A percentile compares a stretch with the other conserved stretches of the same genome.
These are phyloP conservation scores for Senna siamea DNA, from an alignment of 306 rosid genomes.

Conservation along the genomic window DNA sequence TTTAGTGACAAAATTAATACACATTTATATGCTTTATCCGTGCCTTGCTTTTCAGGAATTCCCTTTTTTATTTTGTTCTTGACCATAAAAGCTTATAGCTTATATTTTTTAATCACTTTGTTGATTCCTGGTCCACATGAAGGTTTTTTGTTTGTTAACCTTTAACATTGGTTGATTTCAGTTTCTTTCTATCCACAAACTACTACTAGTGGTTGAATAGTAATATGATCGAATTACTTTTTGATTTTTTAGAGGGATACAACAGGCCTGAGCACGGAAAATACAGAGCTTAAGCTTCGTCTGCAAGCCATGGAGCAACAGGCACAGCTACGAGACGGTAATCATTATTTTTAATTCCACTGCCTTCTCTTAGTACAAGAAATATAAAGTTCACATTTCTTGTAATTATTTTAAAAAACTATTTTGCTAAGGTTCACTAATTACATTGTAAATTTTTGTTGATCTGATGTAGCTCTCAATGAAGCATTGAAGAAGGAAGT, in stretches of 20 bases:
- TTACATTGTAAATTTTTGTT: slow-evolving; percentile 21
- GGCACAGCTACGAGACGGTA: slow-evolving; percentile 96
- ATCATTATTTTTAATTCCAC: slow-evolving; percentile 24
- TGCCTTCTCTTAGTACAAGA: slow-evolving; percentile 21
- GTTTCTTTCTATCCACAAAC: slow-evolving; percentile 27
- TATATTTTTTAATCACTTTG: background rate
- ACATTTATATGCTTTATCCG: too few species aligned
- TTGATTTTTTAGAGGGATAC: slow-evolving; percentile 76
- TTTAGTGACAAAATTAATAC: too few species aligned
- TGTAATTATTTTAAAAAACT: background rate
- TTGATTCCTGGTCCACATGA: background rate
- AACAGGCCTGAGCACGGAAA: slow-evolving; percentile 79
- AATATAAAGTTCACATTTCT: slow-evolving; percentile 20
- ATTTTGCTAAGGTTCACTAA: slow-evolving; percentile 12
- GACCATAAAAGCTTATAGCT: slow-evolving; percentile 14
- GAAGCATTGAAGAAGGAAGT: slow-evolving; percentile 96
- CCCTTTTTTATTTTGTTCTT: background rate
- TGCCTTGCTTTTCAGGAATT: too few species aligned
- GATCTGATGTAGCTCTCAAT: slow-evolving; percentile 69
- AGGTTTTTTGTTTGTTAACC: slow-evolving; percentile 22
- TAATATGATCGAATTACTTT: slow-evolving; percentile 25
- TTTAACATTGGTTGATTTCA: slow-evolving; percentile 7
- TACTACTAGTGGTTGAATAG: slow-evolving; percentile 3
- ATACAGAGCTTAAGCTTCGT: slow-evolving; percentile 94
- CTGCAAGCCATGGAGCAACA: slow-evolving; percentile 99